Evolutionary conservation across 805 yeast species (phyloP).

Genomic region (Lachancea lanzarotensis): DNA sequence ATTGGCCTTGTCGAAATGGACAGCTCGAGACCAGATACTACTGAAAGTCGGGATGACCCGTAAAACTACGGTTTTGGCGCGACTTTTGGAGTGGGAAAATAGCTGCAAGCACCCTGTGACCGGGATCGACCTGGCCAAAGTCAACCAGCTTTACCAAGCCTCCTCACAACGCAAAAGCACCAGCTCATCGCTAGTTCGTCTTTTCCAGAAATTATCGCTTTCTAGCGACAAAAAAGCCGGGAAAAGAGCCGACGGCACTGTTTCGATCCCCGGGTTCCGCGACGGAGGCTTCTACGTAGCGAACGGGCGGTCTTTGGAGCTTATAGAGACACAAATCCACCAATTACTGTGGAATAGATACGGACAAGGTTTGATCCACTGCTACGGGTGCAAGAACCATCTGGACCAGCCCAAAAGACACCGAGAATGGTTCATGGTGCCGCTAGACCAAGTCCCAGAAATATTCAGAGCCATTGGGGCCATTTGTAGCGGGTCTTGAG

Average conservation of each 20-base stretch:
- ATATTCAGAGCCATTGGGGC: slow-evolving; percentile 17
- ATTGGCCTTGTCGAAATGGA: slow-evolving; percentile 16
- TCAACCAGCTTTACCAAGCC: slow-evolving; percentile 4
- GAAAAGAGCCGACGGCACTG: background rate
- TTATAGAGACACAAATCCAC: slow-evolving; percentile 22
- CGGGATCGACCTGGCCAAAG: slow-evolving; percentile 23
- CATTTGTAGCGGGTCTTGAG: slow-evolving; percentile 10
- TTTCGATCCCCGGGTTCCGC: slow-evolving; percentile 12
- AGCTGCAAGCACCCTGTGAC: slow-evolving; percentile 24
- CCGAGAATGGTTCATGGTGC: slow-evolving; percentile 26
- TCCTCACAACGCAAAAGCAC: background rate
- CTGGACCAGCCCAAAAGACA: slow-evolving; percentile 19
- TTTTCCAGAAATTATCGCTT: slow-evolving; percentile 13
- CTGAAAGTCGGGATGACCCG: slow-evolving; percentile 32
- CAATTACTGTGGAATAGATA: slow-evolving; percentile 25
- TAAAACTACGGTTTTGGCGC: slow-evolving; percentile 16
- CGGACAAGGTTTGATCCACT: slow-evolving; percentile 26
- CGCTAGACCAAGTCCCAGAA: slow-evolving; percentile 19
- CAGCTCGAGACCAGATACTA: slow-evolving; percentile 15
- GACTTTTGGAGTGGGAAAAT: slow-evolving; percentile 26
- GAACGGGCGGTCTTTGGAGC: slow-evolving; percentile 12
- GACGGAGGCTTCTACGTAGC: slow-evolving; percentile 24
- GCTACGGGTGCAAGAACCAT: slow-evolving; percentile 24
- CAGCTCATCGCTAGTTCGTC: slow-evolving; percentile 4
- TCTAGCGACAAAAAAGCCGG: background rate